Evolutionary conservation across 2,329 filamentous ascomycete species (phyloP).

Genomic region (Verticillium nonalfalfae): DNA sequence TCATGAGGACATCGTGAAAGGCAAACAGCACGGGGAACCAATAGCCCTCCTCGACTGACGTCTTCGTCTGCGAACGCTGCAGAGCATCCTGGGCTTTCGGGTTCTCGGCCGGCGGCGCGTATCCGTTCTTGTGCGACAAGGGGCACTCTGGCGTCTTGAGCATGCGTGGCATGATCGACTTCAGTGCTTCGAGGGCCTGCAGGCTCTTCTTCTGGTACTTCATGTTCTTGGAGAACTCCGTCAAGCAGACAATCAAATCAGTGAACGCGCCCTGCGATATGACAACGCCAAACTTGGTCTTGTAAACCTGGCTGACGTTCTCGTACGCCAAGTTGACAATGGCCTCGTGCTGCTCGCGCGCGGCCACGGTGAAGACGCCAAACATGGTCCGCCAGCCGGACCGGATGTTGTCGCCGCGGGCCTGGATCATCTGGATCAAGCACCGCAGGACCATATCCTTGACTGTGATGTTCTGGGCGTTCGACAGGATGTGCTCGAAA

Average conservation of each 20-base stretch:
- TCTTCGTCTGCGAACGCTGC: slow-evolving; percentile 59
- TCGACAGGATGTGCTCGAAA: slow-evolving; percentile 95
- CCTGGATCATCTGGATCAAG: slow-evolving; percentile 98
- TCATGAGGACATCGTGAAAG: slow-evolving; percentile 99
- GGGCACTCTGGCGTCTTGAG: slow-evolving; percentile 93
- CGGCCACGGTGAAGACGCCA: slow-evolving; percentile 94
- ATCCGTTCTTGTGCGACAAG: slow-evolving; percentile 58
- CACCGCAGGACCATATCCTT: slow-evolving; percentile 97
- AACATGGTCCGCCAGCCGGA: slow-evolving; percentile 99
- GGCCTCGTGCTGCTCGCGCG: slow-evolving; percentile 84
- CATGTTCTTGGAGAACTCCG: slow-evolving; percentile 97
- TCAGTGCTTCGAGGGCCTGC: slow-evolving; percentile 90
- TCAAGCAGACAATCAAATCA: slow-evolving; percentile 91
- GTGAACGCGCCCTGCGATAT: slow-evolving; percentile 96
- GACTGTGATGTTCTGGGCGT: slow-evolving; percentile 83
- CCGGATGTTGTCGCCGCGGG: slow-evolving; percentile 90
- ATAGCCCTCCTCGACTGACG: slow-evolving; percentile 92
- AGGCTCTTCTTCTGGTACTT: slow-evolving; percentile 98
- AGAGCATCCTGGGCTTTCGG: slow-evolving; percentile 35
- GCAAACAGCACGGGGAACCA: slow-evolving; percentile 99
- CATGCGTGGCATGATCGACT: slow-evolving; percentile 92
- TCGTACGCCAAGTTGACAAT: slow-evolving; percentile 97
- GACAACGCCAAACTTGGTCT: slow-evolving; percentile 88
- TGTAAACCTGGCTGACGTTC: slow-evolving; percentile 93
- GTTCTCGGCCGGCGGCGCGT: slow-evolving; percentile 24